Base-by-base conservation (phyloP, 2,329 filamentous ascomycete species). In the Bipolaris victoriae region DNA sequence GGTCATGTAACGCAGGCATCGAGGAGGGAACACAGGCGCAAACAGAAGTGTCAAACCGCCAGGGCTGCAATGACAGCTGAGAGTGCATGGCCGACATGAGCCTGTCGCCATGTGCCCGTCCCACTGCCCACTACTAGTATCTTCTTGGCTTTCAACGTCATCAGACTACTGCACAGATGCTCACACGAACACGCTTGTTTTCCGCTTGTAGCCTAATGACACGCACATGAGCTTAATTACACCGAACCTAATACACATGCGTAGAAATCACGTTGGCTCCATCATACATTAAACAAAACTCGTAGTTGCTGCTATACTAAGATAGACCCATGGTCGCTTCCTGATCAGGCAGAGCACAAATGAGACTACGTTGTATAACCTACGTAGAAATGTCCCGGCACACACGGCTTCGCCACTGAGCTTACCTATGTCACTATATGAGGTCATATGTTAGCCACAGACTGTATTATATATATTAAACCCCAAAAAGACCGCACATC, bases 21-120 rank as follows among this genome's bases (percentile, higher is more conserved):
- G 24, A 45, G 49, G 52, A 46, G 31, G 33, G 33, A 39, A 15
- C 22, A 37, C 18, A 44, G 37, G 33, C 39, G 48, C 45, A 51
- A 46, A 48, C 40, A 46, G 52, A 44, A 50, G 49, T 7, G 39
- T 49, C 56, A 55, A 35, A 33, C 49, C 24, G 46, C 56, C 46
- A 49, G 50, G 53, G 49, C 46, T 50, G 39, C 49, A 49, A 37
- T 55, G 31, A 46, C 26, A 46, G 29, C 26, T 31, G 26, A 46
- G 43, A 33, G 49, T 51, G 58, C 57, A 67, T 62, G 55, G 52
- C 56, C 52, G 43, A 59, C 51, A 45, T 52, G 58, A 60, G 61
- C 58, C 62, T 58, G 65, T 50, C 64, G 49, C 56, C 62, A 61
- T 64, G 57, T 61, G 62, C 64, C 63, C 58, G 57, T 66, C 62